Evolutionary conservation across 2,329 filamentous ascomycete species (phyloP), one percentile per base, ranked within the genome.

Genomic region (Ophiostoma ulmi): DNA sequence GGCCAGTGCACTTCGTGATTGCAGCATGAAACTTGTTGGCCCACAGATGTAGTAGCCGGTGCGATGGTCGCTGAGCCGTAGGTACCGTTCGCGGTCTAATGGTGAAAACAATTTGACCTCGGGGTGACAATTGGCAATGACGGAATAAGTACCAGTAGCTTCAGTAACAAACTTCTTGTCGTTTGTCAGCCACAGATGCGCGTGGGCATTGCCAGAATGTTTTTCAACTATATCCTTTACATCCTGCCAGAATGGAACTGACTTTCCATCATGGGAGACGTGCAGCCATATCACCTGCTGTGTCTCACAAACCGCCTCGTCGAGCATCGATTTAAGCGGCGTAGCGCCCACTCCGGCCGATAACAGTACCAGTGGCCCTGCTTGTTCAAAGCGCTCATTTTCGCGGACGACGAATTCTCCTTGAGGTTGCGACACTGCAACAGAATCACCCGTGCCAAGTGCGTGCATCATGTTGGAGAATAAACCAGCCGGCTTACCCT

Each of bases 41-140:
- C 91, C 91, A 76, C 91, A 94, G 69, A 92, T 80, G 75, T 86
- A 93, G 78, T 93, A 94, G 75, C 88, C 82, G 0, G 91, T 83
- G 63, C 79, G 79, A 0, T 78, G 68, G 74, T 90, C 81, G 26
- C 82, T 80, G 1, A 89, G 76, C 74, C 84, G 86, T n/a, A 94
- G 79, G 65, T 86, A 81, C 0, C 79, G 76, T 10, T 85, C 80
- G 35, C 79, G 77, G 73, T 86, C 83, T 52, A 92, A 77, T 70
- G 81, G 83, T 41, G 80, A 78, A n/a, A 93, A 77, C 71, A 88
- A 82, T 10, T 80, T 79, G 74, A 87, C 82, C 71, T 90, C 80
- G 77, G 89, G 91, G 88, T 7, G 65, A 17, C 22, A 69, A 8
- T 3, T 10, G 8, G 8, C 22, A 11, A 17, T 58, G 8, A 22